A percentile compares a stretch with the other conserved stretches of the same genome.
phyloP scores from a whole-genome alignment of 2,329 filamentous ascomycete species.

The Cercospora beticola region DNA sequence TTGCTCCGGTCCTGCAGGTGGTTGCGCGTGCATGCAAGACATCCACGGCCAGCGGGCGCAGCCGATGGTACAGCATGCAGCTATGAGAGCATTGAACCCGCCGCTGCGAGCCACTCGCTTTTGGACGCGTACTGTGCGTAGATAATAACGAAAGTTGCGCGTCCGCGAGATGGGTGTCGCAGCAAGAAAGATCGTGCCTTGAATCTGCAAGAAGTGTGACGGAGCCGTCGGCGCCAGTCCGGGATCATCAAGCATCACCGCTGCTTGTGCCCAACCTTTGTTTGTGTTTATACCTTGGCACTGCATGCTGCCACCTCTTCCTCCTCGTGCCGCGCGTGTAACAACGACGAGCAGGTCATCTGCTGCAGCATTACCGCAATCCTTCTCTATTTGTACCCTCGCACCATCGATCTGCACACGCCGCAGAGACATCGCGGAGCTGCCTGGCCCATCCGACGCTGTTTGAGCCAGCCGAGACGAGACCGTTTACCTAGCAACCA shows the following conservation, averaged over 20 bases:
- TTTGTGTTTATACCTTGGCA: slow-evolving; percentile 6
- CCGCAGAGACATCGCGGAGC: background rate
- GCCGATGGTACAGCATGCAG: background rate
- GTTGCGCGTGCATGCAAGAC: slow-evolving; percentile 6
- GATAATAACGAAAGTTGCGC: background rate
- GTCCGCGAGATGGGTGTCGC: background rate
- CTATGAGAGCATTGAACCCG: background rate
- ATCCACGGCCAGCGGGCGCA: background rate
- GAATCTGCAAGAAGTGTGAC: background rate
- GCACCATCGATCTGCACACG: background rate
- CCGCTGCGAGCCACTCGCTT: slow-evolving; percentile 4
- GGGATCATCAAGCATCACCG: background rate
- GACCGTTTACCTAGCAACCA: slow-evolving; percentile 8
- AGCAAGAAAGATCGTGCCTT: background rate
- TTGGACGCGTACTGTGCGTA: slow-evolving; percentile 5
- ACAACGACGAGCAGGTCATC: background rate
- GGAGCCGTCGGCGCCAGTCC: background rate
- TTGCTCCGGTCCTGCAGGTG: slow-evolving; percentile 5
- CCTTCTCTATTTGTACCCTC: background rate
- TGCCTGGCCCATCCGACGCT: slow-evolving; percentile 2
- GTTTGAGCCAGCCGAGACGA: slow-evolving; percentile 6
- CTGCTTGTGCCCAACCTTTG: background rate
- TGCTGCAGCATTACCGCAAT: background rate
- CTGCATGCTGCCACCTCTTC: background rate
- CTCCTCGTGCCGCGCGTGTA: background rate